Evolutionary conservation across 2,329 filamentous ascomycete genomes (phyloP).

Genomic region (Amylocarpus encephaloides): DNA sequence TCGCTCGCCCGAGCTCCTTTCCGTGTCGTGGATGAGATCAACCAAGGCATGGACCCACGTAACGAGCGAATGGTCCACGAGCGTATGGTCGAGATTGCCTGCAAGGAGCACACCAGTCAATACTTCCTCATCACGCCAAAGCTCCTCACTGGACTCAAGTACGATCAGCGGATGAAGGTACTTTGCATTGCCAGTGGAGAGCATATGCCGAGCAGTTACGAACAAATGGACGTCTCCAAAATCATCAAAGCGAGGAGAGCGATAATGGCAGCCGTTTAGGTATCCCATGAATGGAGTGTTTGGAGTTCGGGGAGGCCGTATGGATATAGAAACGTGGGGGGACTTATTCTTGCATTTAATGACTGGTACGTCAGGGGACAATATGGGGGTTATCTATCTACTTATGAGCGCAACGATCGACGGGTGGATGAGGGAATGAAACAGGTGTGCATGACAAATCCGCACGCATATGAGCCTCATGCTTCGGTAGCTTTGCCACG

Average conservation of each 20-base stretch:
- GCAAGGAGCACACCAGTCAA: slow-evolving; percentile 68
- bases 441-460: too few relatives aligned
- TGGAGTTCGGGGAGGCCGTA: too few relatives aligned
- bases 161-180: slow-evolving; percentile 86
- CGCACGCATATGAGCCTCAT: too few relatives aligned
- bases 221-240: slow-evolving; percentile 27
- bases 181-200: slow-evolving; percentile 92
- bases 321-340: too few relatives aligned
- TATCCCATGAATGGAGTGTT: too few relatives aligned
- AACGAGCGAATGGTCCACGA: slow-evolving; percentile 98
- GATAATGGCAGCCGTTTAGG: slow-evolving; percentile 18
- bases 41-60: slow-evolving; percentile 97
- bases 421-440: too few relatives aligned
- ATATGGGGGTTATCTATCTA: too few relatives aligned
- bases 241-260: slow-evolving; percentile 25
- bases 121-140: slow-evolving; percentile 99
- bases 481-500: too few relatives aligned
- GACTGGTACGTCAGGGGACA: too few relatives aligned
- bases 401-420: too few relatives aligned
- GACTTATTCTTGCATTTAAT: too few relatives aligned
- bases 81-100: slow-evolving; percentile 96
- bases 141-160: slow-evolving; percentile 75
- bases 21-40: slow-evolving; percentile 98
- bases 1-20: slow-evolving; percentile 90
- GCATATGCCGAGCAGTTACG: slow-evolving; percentile 49